Evolutionary conservation across 139 green algal species (phyloP).

Genomic region (Chlorella sp.): DNA sequence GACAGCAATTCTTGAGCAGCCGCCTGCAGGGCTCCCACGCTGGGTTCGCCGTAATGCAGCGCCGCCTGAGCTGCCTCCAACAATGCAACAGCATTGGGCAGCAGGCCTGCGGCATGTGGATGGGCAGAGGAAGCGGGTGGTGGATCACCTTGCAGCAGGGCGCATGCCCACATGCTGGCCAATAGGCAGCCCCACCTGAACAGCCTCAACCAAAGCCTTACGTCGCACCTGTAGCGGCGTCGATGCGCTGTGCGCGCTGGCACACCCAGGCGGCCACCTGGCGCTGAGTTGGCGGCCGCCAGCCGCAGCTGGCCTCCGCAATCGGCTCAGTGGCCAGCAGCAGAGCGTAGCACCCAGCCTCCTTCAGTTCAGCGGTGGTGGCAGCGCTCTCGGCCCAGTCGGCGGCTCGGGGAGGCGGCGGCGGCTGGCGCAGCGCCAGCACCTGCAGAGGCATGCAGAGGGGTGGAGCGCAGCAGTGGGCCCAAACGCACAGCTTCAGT

Average conservation of each 20-base stretch:
- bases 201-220: background rate
- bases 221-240: slow-evolving; percentile 13
- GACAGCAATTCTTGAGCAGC: slow-evolving; percentile 23
- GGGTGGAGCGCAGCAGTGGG: too few species aligned
- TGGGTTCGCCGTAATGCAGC: slow-evolving; percentile 13
- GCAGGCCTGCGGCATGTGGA: slow-evolving; percentile 20
- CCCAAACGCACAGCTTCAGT: too few species aligned
- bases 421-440: background rate
- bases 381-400: slow-evolving; percentile 38
- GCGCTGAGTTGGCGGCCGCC: slow-evolving; percentile 11
- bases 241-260: slow-evolving; percentile 22
- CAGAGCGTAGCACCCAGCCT: background rate
- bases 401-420: background rate
- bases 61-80: slow-evolving; percentile 7
- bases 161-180: background rate
- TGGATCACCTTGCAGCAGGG: background rate
- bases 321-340: slow-evolving; percentile 40
- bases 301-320: background rate
- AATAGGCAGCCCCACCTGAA: background rate
- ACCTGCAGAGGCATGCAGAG: slow-evolving; percentile 4
- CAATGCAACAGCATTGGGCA: slow-evolving; percentile 9
- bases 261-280: slow-evolving; percentile 35
- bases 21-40: background rate
- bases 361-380: background rate
- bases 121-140: background rate